Conservation (phyloP, 768 basidiomycete species). For the Amanita brunnescens region DNA sequence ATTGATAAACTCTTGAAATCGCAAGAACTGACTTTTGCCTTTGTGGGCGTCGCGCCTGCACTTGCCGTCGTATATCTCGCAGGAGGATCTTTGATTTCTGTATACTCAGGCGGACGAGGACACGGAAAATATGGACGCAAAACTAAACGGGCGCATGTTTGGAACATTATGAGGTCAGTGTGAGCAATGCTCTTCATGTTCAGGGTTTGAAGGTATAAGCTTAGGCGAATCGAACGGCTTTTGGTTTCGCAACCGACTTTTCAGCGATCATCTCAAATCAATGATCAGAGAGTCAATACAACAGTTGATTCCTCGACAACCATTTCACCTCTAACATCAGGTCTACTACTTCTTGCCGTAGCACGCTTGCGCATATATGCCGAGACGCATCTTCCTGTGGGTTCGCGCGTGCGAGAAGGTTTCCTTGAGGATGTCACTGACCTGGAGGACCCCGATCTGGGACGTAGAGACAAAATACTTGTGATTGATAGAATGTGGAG, state of each 20-base stretch:
- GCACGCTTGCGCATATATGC: conserved; percentile 60
- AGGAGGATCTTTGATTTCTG: conserved; percentile 39
- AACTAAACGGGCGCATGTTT: conserved; percentile 43
- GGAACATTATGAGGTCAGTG: conserved; percentile 60
- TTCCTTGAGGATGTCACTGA: conserved; percentile 83
- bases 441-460: conserved; percentile 67
- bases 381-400: conserved; percentile 42
- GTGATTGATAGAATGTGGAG: conserved; percentile 87
- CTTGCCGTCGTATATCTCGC: conserved; percentile 69
- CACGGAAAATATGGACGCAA: conserved; percentile 51
- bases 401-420: conserved; percentile 58
- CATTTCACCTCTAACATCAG: conserved; percentile 54
- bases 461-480: conserved; percentile 60
- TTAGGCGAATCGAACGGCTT: conserved; percentile 60
- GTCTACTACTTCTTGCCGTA: conserved; percentile 65
- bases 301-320: conserved; percentile 13
- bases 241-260: conserved; percentile 39
- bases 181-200: background rate
- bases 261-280: conserved; percentile 1
- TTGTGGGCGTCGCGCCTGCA: conserved; percentile 91
- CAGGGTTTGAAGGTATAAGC: background rate
- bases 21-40: conserved; percentile 93
- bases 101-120: conserved; percentile 44
- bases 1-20: conserved; percentile 92
- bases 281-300: conserved; percentile 7